Conservation (phyloP, 768 basidiomycete genomes). For the Suillus brevipes region DNA sequence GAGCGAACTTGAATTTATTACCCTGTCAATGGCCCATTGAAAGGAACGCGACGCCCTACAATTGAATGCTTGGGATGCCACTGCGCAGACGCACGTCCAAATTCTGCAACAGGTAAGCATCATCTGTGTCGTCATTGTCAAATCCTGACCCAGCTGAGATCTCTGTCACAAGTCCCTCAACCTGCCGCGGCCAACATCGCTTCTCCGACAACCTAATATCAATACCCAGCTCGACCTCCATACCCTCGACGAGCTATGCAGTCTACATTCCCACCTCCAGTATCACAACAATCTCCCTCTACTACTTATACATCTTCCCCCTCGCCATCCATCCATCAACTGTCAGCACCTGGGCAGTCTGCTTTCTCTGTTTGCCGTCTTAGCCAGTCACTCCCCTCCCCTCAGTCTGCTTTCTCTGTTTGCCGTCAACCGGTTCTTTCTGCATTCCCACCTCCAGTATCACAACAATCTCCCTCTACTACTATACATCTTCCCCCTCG, state of each 20-base stretch:
- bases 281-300: constrained; percentile 33
- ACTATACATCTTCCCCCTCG: too few relatives aligned
- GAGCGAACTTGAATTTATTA: constrained; percentile 72
- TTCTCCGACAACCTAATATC: too few relatives aligned
- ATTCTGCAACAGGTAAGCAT: constrained; percentile 79
- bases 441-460: too few relatives aligned
- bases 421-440: too few relatives aligned
- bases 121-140: constrained; percentile 33
- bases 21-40: too few relatives aligned
- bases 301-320: constrained; percentile 27
- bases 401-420: too few relatives aligned
- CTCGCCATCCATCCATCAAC: constrained; percentile 10
- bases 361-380: too few relatives aligned
- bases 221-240: too few relatives aligned
- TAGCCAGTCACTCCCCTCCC: too few relatives aligned
- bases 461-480: too few relatives aligned
- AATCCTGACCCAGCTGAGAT: constrained; percentile 69
- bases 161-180: constrained; percentile 51
- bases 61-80: constrained; percentile 68
- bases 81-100: constrained; percentile 67
- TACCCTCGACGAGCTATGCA: too few relatives aligned
- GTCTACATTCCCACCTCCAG: constrained; percentile 24
- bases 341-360: too few relatives aligned
- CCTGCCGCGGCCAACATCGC: constrained; percentile 18
- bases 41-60: constrained; percentile 42